These are phyloP conservation scores for Jamesozyma lodderae DNA, from an alignment of 805 yeast species.

Conservation along the genomic window DNA sequence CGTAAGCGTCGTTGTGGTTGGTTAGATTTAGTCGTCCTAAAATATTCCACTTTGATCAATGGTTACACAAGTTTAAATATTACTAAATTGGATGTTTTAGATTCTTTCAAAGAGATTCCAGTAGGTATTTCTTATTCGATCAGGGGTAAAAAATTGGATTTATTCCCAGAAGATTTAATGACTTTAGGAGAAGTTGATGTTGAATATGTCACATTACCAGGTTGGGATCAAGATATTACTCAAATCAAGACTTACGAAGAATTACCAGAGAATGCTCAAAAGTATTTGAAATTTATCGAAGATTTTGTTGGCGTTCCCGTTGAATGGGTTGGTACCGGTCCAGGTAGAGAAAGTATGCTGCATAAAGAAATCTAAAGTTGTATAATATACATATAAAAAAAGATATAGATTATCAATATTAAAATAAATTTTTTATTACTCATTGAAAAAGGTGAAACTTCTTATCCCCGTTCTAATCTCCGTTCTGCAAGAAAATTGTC, in stretches of 20 bases:
- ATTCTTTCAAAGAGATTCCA: conserved; percentile 77
- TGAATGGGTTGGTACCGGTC: conserved; percentile 98
- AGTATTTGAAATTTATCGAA: conserved; percentile 78
- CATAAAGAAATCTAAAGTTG: conserved; percentile 34
- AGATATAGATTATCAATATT: neutral
- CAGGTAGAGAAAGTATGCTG: conserved; percentile 90
- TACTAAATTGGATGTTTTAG: conserved; percentile 92
- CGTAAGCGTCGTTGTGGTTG: conserved; percentile 99
- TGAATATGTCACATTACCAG: conserved; percentile 83
- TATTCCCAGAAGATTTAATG: conserved; percentile 89
- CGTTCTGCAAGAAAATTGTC: no score
- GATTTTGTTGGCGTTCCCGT: conserved; percentile 75
- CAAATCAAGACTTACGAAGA: conserved; percentile 58
- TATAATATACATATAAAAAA: neutral
- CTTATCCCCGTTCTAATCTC: no score
- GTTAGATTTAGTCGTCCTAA: conserved; percentile 92
- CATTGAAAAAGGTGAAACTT: neutral
- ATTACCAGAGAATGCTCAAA: conserved; percentile 80
- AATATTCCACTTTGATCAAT: conserved; percentile 82
- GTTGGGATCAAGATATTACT: conserved; percentile 87
- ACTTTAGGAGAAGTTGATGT: conserved; percentile 85
- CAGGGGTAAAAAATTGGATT: conserved; percentile 63
- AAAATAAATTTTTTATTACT: neutral
- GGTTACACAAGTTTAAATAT: conserved; percentile 93
- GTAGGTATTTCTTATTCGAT: conserved; percentile 78